Evolutionary conservation across 78 protist genomes (phyloP).

Genomic region (Dictyostelium firmibasis): DNA sequence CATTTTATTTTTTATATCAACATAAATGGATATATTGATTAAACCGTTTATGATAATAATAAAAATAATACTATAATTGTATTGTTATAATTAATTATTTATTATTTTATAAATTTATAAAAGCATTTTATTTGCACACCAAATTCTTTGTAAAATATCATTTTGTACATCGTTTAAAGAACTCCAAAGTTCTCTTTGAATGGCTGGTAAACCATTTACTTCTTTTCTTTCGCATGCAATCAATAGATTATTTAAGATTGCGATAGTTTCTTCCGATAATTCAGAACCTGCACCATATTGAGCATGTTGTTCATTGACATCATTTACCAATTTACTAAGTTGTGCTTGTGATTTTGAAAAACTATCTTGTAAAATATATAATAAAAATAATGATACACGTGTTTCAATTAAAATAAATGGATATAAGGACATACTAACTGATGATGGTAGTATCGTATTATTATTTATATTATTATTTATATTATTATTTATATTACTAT

Average conservation of each 20-base stretch:
- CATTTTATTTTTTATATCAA: too few relatives aligned
- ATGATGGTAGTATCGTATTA: slow-evolving; percentile 2
- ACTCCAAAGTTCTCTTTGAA: slow-evolving; percentile 76
- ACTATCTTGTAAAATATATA: slow-evolving; percentile 60
- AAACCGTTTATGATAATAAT: too few relatives aligned
- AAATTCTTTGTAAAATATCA: slow-evolving; percentile 65
- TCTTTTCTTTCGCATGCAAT: slow-evolving; percentile 74
- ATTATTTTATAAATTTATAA: background rate
- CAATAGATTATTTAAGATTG: slow-evolving; percentile 49
- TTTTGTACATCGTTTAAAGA: slow-evolving; percentile 65
- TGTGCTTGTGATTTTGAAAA: slow-evolving; percentile 64
- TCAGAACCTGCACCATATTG: slow-evolving; percentile 30
- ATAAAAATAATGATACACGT: slow-evolving; percentile 38
- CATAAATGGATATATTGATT: too few relatives aligned
- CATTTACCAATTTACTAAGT: slow-evolving; percentile 56
- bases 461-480: background rate
- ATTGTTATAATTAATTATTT: too few relatives aligned
- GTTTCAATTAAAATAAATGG: slow-evolving; percentile 51
- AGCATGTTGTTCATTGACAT: slow-evolving; percentile 51
- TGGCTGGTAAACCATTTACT: slow-evolving; percentile 55
- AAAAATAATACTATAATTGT: too few relatives aligned
- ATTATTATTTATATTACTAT: background rate
- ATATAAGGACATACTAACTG: slow-evolving; percentile 48
- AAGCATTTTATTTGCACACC: slow-evolving; percentile 71
- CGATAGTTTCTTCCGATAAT: slow-evolving; percentile 44